phyloP scores from a whole-genome alignment of 2,329 filamentous ascomycete species.

The Sporothrix humicola region DNA sequence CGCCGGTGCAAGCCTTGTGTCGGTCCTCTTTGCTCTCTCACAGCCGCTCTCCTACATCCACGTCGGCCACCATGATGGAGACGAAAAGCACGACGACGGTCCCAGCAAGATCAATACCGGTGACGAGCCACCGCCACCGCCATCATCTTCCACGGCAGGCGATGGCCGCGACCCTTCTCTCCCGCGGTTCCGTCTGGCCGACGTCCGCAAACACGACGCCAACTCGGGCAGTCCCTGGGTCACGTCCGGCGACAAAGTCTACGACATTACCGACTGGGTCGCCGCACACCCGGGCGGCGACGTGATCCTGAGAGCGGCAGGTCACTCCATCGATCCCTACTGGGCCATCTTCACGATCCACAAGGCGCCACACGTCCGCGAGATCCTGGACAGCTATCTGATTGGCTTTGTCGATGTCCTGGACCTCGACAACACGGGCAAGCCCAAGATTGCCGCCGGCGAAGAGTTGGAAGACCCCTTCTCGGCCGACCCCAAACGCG shows the following conservation, averaged over 20 bases:
- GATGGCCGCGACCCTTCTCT: conserved; percentile 39
- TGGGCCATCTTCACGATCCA: conserved; percentile 75
- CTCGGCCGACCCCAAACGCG: conserved; percentile 57
- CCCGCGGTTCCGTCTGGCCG: conserved; percentile 39
- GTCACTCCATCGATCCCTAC: conserved; percentile 68
- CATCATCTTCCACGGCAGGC: conserved; percentile 14
- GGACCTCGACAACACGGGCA: conserved; percentile 61
- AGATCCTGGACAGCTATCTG: conserved; percentile 68
- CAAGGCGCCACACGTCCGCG: conserved; percentile 67
- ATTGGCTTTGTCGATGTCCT: conserved; percentile 65
- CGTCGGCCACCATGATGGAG: neutral
- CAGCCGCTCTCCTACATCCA: conserved; percentile 28
- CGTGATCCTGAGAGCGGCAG: conserved; percentile 69
- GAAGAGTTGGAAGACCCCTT: conserved; percentile 67
- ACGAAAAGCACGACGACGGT: neutral
- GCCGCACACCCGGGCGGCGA: conserved; percentile 69
- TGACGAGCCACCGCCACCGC: neutral
- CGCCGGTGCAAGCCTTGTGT: conserved; percentile 33
- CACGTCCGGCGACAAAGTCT: conserved; percentile 67
- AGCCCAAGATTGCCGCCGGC: conserved; percentile 49
- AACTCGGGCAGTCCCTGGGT: conserved; percentile 60
- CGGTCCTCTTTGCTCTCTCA: conserved; percentile 32
- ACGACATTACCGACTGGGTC: conserved; percentile 74
- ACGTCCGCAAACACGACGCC: conserved; percentile 39
- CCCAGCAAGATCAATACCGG: neutral